Evolutionary conservation across 495 filamentous ascomycete genomes (phyloP).

Genomic region (Pyrenopolyporus hunteri): DNA sequence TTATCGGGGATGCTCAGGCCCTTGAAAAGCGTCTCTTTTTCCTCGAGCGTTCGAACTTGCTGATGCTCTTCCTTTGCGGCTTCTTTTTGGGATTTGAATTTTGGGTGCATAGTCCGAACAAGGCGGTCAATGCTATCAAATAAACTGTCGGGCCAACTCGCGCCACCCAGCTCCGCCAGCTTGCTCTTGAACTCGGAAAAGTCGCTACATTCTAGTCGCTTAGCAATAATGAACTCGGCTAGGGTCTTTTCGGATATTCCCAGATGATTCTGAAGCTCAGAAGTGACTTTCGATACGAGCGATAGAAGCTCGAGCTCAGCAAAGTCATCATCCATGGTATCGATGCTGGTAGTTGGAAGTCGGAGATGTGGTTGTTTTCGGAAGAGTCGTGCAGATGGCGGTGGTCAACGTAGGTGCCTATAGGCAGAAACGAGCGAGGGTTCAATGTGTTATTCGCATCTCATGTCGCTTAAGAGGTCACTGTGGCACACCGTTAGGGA

Average conservation of each 20-base stretch:
- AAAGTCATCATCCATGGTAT: conserved; percentile 79
- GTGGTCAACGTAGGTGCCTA: conserved; percentile 6
- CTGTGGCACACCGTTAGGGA: no score
- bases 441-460: conserved; percentile 10
- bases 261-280: conserved; percentile 91
- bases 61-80: conserved; percentile 52
- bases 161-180: conserved; percentile 73
- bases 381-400: neutral
- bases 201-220: conserved; percentile 75
- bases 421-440: conserved; percentile 21
- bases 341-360: neutral
- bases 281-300: conserved; percentile 92
- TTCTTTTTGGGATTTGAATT: conserved; percentile 63
- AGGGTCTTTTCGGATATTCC: conserved; percentile 92
- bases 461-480: conserved; percentile 10
- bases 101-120: conserved; percentile 88
- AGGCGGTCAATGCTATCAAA: conserved; percentile 90
- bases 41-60: conserved; percentile 50
- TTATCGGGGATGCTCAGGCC: conserved; percentile 89
- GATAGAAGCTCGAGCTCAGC: conserved; percentile 89
- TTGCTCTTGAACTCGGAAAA: conserved; percentile 72
- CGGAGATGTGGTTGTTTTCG: neutral
- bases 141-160: conserved; percentile 87
- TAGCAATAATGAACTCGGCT: conserved; percentile 92
- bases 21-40: conserved; percentile 82